Base-by-base conservation (phyloP, 2,329 filamentous ascomycete genomes). In the Alternaria angustiovoidea region DNA sequence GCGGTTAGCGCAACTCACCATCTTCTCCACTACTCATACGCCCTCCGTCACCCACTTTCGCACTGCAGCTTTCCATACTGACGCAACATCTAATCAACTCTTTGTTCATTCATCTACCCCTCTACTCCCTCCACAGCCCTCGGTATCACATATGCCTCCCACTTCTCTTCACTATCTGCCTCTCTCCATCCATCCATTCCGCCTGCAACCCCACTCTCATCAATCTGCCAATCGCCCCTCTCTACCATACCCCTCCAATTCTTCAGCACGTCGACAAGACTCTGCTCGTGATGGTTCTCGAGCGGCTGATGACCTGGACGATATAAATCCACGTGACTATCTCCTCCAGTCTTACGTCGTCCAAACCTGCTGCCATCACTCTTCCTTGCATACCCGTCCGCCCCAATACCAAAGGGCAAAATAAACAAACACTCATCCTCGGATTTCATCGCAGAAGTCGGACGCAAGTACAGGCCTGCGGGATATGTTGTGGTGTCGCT, bases 171-270 rank as follows among this genome's bases (percentile, higher is more conserved):
- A 5, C 32, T 34, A 34, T 34, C 32, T 6, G 32, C 32, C 14
- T 34, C 32, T 34, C 54, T 66, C 63, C 63, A 71, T 51, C 64
- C 63, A 16, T 67, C 57, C 24, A 71, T 64, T n/a, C 58, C 64
- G n/a, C 63, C 59, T 16, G 46, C 51, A 30, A 70, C 61, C 7
- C 67, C 67, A 32, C 63, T 52, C 32, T 57, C 57, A 42, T 65
- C 59, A 18, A 70, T 57, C 24, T 60, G 42, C 67, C 68, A 71
- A 49, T 66, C 61, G 16, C 62, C 68, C 28, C 55, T 62, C 52
- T 71, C 64, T n/a, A 71, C 54, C 59, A 68, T 68, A 18, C 34
- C 59, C 28, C 59, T 42, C 66, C 68, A 68, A 48, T 46, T 69
- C 51, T 62, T 30, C 28, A 69, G n/a, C 2, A 68, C 51, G 42